A percentile compares a stretch with the other conserved stretches of the same genome.
Evolutionary conservation across 805 yeast species (phyloP).

Genomic region (Kuraishia hungarica): DNA sequence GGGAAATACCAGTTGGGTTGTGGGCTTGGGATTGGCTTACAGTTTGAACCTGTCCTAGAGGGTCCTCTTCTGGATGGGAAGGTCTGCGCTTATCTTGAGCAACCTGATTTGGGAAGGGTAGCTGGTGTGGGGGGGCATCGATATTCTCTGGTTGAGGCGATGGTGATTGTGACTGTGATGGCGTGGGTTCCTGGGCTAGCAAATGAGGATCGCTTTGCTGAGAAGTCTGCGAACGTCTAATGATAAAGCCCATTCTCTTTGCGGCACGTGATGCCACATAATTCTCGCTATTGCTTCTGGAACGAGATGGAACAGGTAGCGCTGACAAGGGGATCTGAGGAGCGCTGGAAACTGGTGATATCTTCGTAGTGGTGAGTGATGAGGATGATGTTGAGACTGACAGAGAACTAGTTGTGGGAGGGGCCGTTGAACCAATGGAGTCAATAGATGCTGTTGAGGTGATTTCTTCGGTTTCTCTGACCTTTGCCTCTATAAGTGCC

Average conservation of each 20-base stretch:
- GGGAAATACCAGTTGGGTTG: not conserved
- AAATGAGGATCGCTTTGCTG: not conserved
- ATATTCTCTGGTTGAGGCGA: not conserved
- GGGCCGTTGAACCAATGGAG: not conserved
- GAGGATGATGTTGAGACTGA: not conserved
- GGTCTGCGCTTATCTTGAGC: not conserved
- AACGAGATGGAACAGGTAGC: constrained; percentile 2
- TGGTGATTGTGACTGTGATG: not conserved
- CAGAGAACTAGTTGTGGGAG: not conserved
- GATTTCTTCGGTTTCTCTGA: constrained; percentile 11
- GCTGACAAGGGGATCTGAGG: not conserved
- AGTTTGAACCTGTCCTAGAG: not conserved
- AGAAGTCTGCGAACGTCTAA: constrained; percentile 24
- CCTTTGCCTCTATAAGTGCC: constrained; percentile 20
- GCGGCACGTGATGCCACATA: constrained; percentile 55
- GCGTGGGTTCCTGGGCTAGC: not conserved
- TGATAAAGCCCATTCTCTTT: constrained; percentile 68
- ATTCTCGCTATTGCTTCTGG: constrained; percentile 30
- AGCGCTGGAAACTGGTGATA: not conserved
- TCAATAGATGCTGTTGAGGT: not conserved
- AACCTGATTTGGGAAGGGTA: not conserved
- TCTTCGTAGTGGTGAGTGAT: not conserved
- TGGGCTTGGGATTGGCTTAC: too few relatives aligned
- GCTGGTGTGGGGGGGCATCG: not conserved
- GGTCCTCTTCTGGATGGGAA: not conserved